Conservation (phyloP, 2,329 filamentous ascomycete genomes). For the Apiospora rasikravindrae region DNA sequence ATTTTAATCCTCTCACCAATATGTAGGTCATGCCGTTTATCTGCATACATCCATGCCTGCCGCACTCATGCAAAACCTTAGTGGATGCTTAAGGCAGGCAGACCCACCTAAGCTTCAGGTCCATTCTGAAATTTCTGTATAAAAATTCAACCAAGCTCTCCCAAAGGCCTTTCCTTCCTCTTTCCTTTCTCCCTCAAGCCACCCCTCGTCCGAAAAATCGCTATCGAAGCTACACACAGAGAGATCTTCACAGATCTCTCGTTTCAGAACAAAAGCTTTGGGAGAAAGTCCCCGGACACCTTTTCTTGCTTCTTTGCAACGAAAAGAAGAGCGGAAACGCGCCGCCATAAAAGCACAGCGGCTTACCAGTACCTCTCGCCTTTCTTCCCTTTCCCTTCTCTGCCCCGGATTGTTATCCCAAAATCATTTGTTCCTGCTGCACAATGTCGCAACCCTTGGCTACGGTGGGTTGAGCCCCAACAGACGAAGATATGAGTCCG, state of each 20-base stretch:
- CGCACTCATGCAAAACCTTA: not conserved
- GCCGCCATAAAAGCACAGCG: conserved; percentile 99
- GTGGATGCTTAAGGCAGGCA: not conserved
- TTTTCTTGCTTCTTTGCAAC: conserved; percentile 38
- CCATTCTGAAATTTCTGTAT: conserved; percentile 18
- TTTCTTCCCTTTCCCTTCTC: conserved; percentile 45
- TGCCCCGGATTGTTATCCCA: conserved; percentile 51
- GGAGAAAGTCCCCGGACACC: conserved; percentile 99
- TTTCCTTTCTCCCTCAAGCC: conserved; percentile 54
- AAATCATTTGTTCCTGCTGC: conserved; percentile 26
- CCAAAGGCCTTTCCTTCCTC: conserved; percentile 34
- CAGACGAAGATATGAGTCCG: conserved; percentile 94
- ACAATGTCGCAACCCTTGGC: conserved; percentile 1
- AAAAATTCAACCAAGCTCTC: conserved; percentile 29
- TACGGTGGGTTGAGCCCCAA: conserved; percentile 42
- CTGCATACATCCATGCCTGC: not conserved
- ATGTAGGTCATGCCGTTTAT: not conserved
- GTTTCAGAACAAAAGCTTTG: conserved; percentile 69
- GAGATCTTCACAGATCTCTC: conserved; percentile 58
- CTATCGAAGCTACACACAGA: conserved; percentile 97
- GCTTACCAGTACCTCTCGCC: conserved; percentile 73
- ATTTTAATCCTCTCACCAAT: not conserved
- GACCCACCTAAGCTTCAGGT: conserved; percentile 20
- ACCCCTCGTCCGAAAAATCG: conserved; percentile 99
- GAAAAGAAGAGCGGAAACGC: conserved; percentile 84